These are phyloP conservation scores for Zarea fungicola DNA, from an alignment of 2,329 filamentous ascomycete genomes.

Conservation along the genomic window DNA sequence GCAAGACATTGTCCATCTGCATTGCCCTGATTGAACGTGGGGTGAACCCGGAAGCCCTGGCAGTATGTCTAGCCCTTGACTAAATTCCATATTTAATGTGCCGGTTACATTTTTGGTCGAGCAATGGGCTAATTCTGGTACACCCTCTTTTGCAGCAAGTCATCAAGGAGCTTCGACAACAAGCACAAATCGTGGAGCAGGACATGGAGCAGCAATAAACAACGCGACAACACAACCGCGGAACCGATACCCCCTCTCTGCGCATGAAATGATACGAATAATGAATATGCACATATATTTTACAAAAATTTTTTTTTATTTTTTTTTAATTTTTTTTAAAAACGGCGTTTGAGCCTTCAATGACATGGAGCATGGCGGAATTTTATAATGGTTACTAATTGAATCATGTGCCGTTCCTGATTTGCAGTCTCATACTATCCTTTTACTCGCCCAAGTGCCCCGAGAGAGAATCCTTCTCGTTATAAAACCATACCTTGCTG, in stretches of 20 bases:
- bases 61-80: too few relatives aligned
- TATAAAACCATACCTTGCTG: too few relatives aligned
- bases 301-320: too few relatives aligned
- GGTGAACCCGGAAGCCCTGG: slow-evolving; percentile 90
- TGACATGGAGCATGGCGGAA: background rate
- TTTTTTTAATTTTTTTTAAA: background rate
- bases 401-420: too few relatives aligned
- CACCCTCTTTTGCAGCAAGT: slow-evolving; percentile 40
- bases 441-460: too few relatives aligned
- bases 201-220: slow-evolving; percentile 28
- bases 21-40: slow-evolving; percentile 97
- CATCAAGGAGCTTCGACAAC: slow-evolving; percentile 54
- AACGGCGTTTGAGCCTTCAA: too few relatives aligned
- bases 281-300: background rate
- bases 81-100: background rate
- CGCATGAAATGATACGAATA: background rate
- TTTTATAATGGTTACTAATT: background rate
- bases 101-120: background rate
- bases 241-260: background rate
- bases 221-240: background rate
- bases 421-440: too few relatives aligned
- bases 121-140: background rate
- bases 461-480: too few relatives aligned
- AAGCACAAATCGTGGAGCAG: slow-evolving; percentile 47
- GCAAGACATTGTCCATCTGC: slow-evolving; percentile 86